Evolutionary conservation across 1,139 yeast genomes (phyloP), one percentile per base, ranked within the genome.

Genomic region (Blastobotrys indianensis): DNA sequence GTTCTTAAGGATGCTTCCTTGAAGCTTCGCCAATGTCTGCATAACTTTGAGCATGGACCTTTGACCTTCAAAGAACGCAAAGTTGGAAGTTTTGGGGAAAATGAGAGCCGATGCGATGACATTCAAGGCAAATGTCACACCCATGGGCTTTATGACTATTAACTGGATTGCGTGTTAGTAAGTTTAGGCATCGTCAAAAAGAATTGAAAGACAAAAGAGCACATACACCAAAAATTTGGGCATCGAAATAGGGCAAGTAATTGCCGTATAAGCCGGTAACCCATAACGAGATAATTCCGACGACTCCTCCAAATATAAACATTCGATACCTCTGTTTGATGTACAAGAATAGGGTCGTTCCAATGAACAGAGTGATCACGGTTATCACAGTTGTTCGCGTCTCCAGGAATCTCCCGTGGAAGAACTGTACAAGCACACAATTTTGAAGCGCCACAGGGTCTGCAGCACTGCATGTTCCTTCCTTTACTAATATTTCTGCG

Each of bases 71-170:
- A 57, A 53, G 37, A 54, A 54, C 16, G 54, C 52, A 37, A 36
- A 50, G 40, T 49, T 57, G 1, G 66, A 59, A 0, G 65, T 55
- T 11, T 50, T 49, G 4, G 67, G 67, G 42, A 57, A 57, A 4
- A 62, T 43, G 1, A 61, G 23, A 5, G 50, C 35, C 1, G 60
- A 45, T 4, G 50, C 51, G 6, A 54, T 46, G 17, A 59, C 44
- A 13, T 53, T 42, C 10, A 57, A 45, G 1, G 58, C 56, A n/a
- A 58, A 48, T 2, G 55, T 54, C 37, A 63, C 38, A 2, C 60
- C 60, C 39, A 55, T 39, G 1, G 67, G 63, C 32, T 58, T 54
- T 4, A 55, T 37, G 3, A 55, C 49, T 7, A 49, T 40, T n/a
- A 41, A 39, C 43, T 40, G 28, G 12, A 7, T 25, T 13, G 5